These are phyloP conservation scores for Fusarium sacchari DNA, from an alignment of 2,329 filamentous ascomycete genomes.

Conservation along the genomic window DNA sequence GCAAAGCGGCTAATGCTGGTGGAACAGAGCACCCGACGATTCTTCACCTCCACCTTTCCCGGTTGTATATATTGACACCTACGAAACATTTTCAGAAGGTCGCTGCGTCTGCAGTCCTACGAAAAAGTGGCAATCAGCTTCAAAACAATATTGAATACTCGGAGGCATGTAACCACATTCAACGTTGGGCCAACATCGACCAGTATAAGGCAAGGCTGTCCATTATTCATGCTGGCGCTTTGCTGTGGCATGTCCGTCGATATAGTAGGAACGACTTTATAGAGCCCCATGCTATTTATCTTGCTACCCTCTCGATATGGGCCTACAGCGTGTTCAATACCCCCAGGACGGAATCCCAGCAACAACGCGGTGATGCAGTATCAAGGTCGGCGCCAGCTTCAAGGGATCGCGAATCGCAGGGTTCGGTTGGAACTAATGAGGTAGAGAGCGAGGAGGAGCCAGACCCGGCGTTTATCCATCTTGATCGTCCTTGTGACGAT, in stretches of 20 bases:
- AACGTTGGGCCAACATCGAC: constrained; percentile 29
- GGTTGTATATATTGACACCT: constrained; percentile 26
- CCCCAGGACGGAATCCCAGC: neutral
- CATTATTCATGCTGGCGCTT: constrained; percentile 26
- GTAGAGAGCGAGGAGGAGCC: constrained; percentile 6
- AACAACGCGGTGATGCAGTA: neutral
- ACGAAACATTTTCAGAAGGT: constrained; percentile 21
- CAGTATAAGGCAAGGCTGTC: constrained; percentile 34
- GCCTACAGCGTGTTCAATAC: constrained; percentile 22
- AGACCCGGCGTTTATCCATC: constrained; percentile 23
- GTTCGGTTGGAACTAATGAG: neutral
- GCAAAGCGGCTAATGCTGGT: constrained; percentile 24
- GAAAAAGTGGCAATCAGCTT: too few species aligned
- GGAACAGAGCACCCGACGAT: constrained; percentile 35
- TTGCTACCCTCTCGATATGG: constrained; percentile 26
- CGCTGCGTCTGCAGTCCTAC: neutral
- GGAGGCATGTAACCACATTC: constrained; percentile 16
- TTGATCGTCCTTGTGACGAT: constrained; percentile 33
- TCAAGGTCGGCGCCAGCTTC: neutral
- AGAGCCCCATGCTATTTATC: constrained; percentile 28
- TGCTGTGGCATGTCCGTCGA: constrained; percentile 33
- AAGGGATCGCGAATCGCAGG: neutral
- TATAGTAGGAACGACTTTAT: constrained; percentile 28
- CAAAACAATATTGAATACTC: neutral
- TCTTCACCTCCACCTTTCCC: constrained; percentile 32